Evolutionary conservation across 2,329 filamentous ascomycete genomes (phyloP), one percentile per base, ranked within the genome.

Genomic region (Zymoseptoria ardabiliae): DNA sequence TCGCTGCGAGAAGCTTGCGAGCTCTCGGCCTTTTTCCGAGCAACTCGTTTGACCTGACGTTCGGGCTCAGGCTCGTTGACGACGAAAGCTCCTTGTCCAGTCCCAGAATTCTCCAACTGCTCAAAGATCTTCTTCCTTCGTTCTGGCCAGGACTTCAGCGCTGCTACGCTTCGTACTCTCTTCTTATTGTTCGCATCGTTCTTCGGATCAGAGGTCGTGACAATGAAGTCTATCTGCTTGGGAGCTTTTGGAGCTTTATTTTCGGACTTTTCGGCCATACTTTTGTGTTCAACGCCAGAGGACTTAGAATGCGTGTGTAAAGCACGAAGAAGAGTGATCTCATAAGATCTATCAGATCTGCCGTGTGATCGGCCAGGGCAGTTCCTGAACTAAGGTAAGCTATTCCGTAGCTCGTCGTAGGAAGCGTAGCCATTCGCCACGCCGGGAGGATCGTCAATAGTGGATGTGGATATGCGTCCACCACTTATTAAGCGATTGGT

Each of bases 131-230:
- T 66, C 59, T 65, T 68, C 11, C 68, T 59, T 17, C 66, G 61
- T 57, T 67, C 66, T 23, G 66, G 69, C 69, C 63, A 70, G 51
- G 63, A 70, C 53, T 66, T 67, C 50, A 69, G 58, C 1, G 69
- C 69, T 4, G 69, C 69, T 11, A 67, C 65, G 1, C 64, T 67
- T 4, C 69, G 64, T 4, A 71, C 67, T 8, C 67, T 65, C 54
- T 66, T 67, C 60, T 70, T 69, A 63, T 70, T 68, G 17, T 65
- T 67, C 21, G 63, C 59, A 41, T 63, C 64, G 41, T 60, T 60
- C 35, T 45, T 45, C 6, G 69, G 66, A 54, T 68, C 61, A 25
- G 61, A 61, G 22, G 67, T 68, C 9, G 65, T 68, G 30, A 71
- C 68, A n/a, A 71, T 66, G 60, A 71, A 71, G 49, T 66, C 64